Conservation (phyloP, 352 stramenopile genomes). For the Aphanomyces stellatus region DNA sequence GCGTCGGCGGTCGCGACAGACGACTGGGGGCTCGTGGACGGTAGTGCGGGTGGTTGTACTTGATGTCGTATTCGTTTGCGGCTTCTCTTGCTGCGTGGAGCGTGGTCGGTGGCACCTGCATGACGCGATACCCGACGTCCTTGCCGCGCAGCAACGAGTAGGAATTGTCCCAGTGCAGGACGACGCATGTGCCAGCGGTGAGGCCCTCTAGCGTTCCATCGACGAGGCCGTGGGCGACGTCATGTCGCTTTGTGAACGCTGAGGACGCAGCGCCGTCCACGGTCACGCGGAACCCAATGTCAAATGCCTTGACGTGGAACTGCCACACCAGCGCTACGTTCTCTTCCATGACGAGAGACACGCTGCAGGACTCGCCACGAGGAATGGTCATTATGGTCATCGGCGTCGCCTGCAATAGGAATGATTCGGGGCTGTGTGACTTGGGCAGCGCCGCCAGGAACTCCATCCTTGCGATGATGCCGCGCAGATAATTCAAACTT, state of each 20-base stretch:
- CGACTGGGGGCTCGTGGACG: constrained; percentile 20
- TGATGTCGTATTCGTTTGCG: constrained; percentile 32
- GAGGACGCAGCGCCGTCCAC: neutral
- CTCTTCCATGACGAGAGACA: neutral
- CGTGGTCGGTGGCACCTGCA: constrained; percentile 32
- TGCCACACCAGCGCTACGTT: neutral
- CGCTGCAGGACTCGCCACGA: neutral
- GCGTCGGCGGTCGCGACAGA: constrained; percentile 27
- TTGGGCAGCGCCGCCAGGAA: neutral
- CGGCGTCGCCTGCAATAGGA: constrained; percentile 3
- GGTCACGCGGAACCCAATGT: neutral
- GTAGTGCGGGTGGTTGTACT: constrained; percentile 21
- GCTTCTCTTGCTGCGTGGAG: constrained; percentile 42
- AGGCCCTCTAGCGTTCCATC: constrained; percentile 6
- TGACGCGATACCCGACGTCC: constrained; percentile 43
- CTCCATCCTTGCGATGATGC: neutral
- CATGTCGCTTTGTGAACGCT: neutral
- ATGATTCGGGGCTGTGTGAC: neutral
- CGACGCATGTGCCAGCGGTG: neutral
- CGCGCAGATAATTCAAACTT: neutral
- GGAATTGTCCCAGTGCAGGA: constrained; percentile 61
- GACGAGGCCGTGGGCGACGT: neutral
- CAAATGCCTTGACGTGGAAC: neutral
- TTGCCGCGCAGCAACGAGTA: constrained; percentile 72
- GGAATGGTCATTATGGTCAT: neutral